phyloP scores from a whole-genome alignment of 768 basidiomycete species.

The Galerina sulciceps region DNA sequence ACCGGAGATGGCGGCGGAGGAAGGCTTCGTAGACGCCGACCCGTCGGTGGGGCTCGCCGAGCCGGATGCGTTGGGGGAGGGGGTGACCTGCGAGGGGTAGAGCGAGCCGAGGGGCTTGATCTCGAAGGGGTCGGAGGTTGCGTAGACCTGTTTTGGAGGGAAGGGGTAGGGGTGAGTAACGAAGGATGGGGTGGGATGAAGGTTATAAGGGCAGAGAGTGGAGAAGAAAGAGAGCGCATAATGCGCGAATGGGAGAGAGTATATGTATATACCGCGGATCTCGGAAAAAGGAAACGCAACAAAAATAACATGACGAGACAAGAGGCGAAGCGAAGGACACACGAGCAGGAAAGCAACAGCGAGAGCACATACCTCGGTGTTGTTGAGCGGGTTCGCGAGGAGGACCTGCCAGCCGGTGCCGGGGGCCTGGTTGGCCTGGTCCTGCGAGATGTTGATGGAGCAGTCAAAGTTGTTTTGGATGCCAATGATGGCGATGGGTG shows the following conservation, averaged over 20 bases:
- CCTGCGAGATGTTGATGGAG: constrained; percentile 52
- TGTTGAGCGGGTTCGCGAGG: constrained; percentile 55
- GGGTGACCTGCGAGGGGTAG: constrained; percentile 49
- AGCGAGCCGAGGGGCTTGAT: constrained; percentile 59
- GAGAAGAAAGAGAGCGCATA: background rate
- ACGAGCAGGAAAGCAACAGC: background rate
- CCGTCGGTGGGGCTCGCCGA: constrained; percentile 25
- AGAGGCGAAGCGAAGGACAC: background rate
- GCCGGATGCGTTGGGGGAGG: constrained; percentile 26
- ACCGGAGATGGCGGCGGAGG: background rate
- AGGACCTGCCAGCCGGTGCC: constrained; percentile 53
- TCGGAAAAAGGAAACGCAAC: background rate
- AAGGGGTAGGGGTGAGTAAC: background rate
- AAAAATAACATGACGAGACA: too few species aligned
- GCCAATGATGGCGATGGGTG: constrained; percentile 52
- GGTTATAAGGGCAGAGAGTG: background rate
- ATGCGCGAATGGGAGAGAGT: background rate
- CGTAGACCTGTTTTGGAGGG: constrained; percentile 65
- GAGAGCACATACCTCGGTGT: constrained; percentile 49
- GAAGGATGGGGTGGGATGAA: background rate
- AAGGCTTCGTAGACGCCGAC: background rate
- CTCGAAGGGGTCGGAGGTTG: constrained; percentile 58
- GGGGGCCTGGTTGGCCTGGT: constrained; percentile 45
- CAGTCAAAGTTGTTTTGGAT: constrained; percentile 61
- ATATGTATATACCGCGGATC: background rate